Conservation (phyloP, 2,329 filamentous ascomycete species). For the Colletotrichum neosansevieriae region DNA sequence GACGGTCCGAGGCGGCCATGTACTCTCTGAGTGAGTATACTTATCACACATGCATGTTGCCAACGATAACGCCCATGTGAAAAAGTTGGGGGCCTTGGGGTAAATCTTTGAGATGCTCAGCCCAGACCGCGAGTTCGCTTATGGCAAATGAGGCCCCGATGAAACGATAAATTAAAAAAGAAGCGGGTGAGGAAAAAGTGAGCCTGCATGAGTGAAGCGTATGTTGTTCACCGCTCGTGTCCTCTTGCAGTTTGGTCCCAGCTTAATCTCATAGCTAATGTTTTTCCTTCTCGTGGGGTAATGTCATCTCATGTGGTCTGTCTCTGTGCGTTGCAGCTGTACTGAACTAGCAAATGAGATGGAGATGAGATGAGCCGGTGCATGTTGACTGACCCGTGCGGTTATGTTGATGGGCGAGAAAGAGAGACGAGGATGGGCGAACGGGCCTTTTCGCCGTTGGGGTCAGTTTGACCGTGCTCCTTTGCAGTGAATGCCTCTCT, state of each 20-base stretch:
- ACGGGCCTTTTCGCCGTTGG: background rate
- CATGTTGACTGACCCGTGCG: background rate
- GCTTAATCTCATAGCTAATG: background rate
- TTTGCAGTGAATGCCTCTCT: background rate
- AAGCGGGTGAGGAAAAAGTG: background rate
- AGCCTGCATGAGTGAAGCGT: background rate
- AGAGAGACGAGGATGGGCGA: background rate
- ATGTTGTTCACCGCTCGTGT: background rate
- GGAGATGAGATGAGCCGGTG: conserved; percentile 3
- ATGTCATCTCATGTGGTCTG: background rate
- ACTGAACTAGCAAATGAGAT: conserved; percentile 12
- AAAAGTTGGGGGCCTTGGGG: no score
- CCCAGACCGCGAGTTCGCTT: conserved; percentile 12
- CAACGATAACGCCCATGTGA: background rate
- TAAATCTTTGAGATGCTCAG: background rate
- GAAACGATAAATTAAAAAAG: conserved; percentile 4
- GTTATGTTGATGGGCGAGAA: background rate
- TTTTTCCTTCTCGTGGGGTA: background rate
- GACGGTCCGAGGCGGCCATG: background rate
- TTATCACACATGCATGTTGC: background rate
- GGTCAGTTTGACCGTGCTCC: conserved; percentile 4
- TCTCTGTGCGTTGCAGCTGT: conserved; percentile 6
- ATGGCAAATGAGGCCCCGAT: conserved; percentile 1
- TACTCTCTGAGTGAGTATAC: background rate
- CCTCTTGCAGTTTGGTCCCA: background rate